Percentiles rank a stretch among this genome's conserved stretches.
phyloP scores from a whole-genome alignment of 192 early-diverging fungal species.

The Pecoramyces ruminantium region DNA sequence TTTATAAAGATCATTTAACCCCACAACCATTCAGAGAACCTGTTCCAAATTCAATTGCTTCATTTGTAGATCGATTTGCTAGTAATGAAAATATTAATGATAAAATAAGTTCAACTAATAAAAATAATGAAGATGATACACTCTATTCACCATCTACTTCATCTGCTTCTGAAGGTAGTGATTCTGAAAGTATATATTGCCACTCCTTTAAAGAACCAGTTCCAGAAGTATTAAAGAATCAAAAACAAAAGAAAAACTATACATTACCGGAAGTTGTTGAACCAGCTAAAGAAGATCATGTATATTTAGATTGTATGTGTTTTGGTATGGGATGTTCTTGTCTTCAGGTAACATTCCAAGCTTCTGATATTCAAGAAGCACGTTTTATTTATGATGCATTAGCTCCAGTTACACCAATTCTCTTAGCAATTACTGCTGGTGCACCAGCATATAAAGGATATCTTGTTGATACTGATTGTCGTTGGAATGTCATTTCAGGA shows the following conservation, averaged over 20 bases:
- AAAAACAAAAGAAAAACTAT: not conserved
- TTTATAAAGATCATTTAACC: conserved; percentile 81
- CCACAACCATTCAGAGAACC: conserved; percentile 64
- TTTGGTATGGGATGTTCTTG: conserved; percentile 99
- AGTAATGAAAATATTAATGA: not conserved
- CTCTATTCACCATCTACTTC: not conserved
- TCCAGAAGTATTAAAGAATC: not conserved
- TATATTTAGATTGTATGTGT: conserved; percentile 97
- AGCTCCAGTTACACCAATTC: conserved; percentile 69
- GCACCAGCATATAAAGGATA: conserved; percentile 89
- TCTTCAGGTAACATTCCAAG: conserved; percentile 95
- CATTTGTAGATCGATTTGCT: not conserved
- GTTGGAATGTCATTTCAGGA: conserved; percentile 92
- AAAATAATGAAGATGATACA: too few relatives aligned
- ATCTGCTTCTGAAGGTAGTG: not conserved
- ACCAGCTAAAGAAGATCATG: conserved; percentile 42
- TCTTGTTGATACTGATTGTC: conserved; percentile 84
- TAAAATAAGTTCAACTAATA: too few relatives aligned
- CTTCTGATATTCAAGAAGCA: conserved; percentile 79
- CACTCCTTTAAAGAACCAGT: not conserved
- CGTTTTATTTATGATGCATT: conserved; percentile 88
- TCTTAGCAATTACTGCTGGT: conserved; percentile 77
- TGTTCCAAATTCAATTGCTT: conserved; percentile 47
- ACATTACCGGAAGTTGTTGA: not conserved
- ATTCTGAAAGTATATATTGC: not conserved